Evolutionary conservation across 2,329 filamentous ascomycete genomes (phyloP), one percentile per base, ranked within the genome.

Genomic region (Penicillium griseofulvum): DNA sequence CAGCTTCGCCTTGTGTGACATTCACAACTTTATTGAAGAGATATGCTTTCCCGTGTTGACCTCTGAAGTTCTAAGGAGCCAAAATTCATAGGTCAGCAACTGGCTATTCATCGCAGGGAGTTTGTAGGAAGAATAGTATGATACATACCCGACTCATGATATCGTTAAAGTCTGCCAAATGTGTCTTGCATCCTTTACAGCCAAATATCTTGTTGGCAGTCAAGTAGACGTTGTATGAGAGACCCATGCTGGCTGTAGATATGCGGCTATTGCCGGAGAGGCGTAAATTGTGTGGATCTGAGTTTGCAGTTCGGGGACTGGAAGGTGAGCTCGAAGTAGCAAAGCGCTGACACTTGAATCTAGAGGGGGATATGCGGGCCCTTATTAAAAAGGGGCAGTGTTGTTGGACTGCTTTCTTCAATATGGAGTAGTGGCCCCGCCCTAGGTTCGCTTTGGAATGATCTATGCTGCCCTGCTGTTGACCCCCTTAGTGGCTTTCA

Each of bases 41-140:
- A 77, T 92, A 99, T 53, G 94, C 94, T 78, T 97, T 97, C 71
- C 94, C 94, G 75, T 97, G 93, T 74, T 97, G 93, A 68, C 94
- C 94, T 59, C 94, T 91, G 80, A 99, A 99, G 78, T 96, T 97
- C 91, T 97, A 73, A 22, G 16, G 29, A 8, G 49, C 22, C 29
- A 8, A 56, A 45, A 52, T 31, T 55, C 37, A 51, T 45, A 37
- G 24, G 54, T 62, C 24, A 63, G 62, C 33, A 38, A 42, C 52
- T 46, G 17, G 12, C 16, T 11, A 31, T 33, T 49, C 37, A 29
- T n/a, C n/a, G 26, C 9, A 42, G 19, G 17, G 29, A 4, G 17
- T 16, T 16, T 7, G n/a, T 12, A 29, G n/a, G 34, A 8, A 29
- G 8, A 39, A 19, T 16, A 22, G 36, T 19, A 34, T 17, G 17